A percentile compares a stretch with the other conserved stretches of the same genome.
phyloP scores from a whole-genome alignment of 2,329 filamentous ascomycete genomes.

The Ramularia endophylla region DNA sequence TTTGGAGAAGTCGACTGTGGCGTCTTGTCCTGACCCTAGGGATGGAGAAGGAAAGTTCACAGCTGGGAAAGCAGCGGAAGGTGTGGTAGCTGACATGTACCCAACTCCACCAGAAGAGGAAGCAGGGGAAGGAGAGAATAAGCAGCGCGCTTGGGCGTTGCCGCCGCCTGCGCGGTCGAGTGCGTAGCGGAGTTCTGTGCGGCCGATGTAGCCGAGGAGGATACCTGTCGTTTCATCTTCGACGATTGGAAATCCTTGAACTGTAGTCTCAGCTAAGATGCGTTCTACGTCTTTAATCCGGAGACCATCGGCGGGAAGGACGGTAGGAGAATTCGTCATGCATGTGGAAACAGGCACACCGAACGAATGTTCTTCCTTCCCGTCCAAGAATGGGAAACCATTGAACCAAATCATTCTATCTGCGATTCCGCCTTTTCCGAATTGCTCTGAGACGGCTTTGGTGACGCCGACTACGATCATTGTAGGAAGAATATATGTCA shows the following conservation, averaged over 20 bases:
- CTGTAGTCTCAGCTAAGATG: slow-evolving; percentile 70
- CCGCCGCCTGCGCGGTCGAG: slow-evolving; percentile 71
- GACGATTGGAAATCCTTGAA: slow-evolving; percentile 89
- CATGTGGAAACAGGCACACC: slow-evolving; percentile 79
- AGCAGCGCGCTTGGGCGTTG: slow-evolving; percentile 61
- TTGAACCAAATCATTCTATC: slow-evolving; percentile 99
- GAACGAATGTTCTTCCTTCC: slow-evolving; percentile 96
- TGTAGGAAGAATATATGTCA: slow-evolving; percentile 94
- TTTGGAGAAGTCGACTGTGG: slow-evolving; percentile 71
- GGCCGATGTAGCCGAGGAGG: slow-evolving; percentile 85
- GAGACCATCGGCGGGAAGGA: slow-evolving; percentile 68
- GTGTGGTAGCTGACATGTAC: slow-evolving; percentile 25
- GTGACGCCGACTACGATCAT: slow-evolving; percentile 99
- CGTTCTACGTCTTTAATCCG: slow-evolving; percentile 70
- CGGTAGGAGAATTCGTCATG: slow-evolving; percentile 73
- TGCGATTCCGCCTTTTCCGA: slow-evolving; percentile 94
- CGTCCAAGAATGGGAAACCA: slow-evolving; percentile 93
- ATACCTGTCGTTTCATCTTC: slow-evolving; percentile 65
- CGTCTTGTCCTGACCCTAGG: slow-evolving; percentile 39
- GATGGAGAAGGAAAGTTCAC: slow-evolving; percentile 42
- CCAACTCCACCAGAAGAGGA: slow-evolving; percentile 24
- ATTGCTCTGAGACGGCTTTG: slow-evolving; percentile 83
- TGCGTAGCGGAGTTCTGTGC: slow-evolving; percentile 86
- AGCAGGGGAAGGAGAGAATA: slow-evolving; percentile 49
- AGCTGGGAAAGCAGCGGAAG: slow-evolving; percentile 29